Base-by-base conservation (phyloP, 768 basidiomycete genomes). In the Mycena sanguinolenta region DNA sequence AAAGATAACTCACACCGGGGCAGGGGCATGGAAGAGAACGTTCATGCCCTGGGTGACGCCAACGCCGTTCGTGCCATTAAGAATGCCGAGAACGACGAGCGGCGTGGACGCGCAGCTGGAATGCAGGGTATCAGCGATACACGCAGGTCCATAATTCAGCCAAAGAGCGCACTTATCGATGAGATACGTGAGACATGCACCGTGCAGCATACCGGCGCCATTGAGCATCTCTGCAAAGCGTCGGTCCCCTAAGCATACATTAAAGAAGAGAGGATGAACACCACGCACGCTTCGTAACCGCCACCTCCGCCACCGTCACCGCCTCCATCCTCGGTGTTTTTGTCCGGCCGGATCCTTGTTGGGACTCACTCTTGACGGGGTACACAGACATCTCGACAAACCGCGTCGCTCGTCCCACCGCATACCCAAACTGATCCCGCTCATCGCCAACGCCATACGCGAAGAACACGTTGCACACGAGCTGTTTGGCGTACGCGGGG, bases 41-140 rank as follows among this genome's bases (percentile, higher is more conserved):
- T 89, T 90, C 88, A 92, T 87, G 13, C 87, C 86, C 77, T 92
- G 91, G 4, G 90, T 93, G 23, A 93, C 92, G 14, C 92, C 92
- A 16, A 93, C 92, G 3, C 91, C 92, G 65, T 93, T 93, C 30
- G 84, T 79, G 68, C 86, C 85, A 74, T 87, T 83, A 42, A 89
- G 78, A 49, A 92, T 76, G 3, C 91, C 92, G 13, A 94, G 83
- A 9, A 88, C 90, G 34, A 93, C 88, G 14, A 92, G 85, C 0
- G 91, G 91, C 19, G 90, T 90, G 62, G 89, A 88, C 49, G 89
- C 90, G 77, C 91, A 92, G 74, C 89, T 90, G 72, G 17, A 53
- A 39, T 12, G 64, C 14, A 34, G 32, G 32, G 32, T 34, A 34
- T 34, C 10, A 10, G 32, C 10, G 6, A 34, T 34, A 10, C 32